Conservation (phyloP, 2,329 filamentous ascomycete genomes). For the Pseudocercospora vitis region DNA sequence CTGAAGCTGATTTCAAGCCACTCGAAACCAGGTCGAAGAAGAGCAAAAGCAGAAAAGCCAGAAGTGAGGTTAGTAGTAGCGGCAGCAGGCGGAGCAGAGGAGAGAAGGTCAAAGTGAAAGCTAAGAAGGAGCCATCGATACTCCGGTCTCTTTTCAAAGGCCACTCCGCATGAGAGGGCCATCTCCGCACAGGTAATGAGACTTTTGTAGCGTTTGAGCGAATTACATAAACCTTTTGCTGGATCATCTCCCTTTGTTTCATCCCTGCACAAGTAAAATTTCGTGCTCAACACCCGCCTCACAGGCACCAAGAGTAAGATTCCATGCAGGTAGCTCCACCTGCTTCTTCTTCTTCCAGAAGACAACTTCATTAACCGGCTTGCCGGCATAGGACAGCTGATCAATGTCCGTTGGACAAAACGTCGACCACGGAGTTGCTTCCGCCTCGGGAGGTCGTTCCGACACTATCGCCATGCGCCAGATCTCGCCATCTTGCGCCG, state of each 20-base stretch:
- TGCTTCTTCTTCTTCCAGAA: conserved; percentile 29
- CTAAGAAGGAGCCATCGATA: conserved; percentile 46
- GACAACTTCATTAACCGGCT: conserved; percentile 33
- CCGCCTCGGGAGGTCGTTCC: conserved; percentile 16
- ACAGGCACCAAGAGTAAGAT: conserved; percentile 16
- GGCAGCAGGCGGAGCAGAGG: conserved; percentile 21
- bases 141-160: conserved; percentile 45
- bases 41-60: conserved; percentile 38
- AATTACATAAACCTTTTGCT: background rate
- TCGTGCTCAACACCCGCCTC: background rate
- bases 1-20: conserved; percentile 47
- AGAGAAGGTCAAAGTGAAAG: conserved; percentile 27
- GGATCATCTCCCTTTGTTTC: background rate
- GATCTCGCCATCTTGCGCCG: conserved; percentile 29
- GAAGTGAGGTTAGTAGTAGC: conserved; percentile 26
- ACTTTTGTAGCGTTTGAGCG: conserved; percentile 2
- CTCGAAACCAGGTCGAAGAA: conserved; percentile 35
- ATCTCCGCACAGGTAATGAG: background rate
- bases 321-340: conserved; percentile 34
- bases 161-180: conserved; percentile 9
- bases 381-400: conserved; percentile 27
- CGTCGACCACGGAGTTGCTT: conserved; percentile 23
- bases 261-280: conserved; percentile 2
- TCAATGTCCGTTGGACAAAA: conserved; percentile 33
- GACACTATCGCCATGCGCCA: conserved; percentile 28